Evolutionary conservation across 306 rosid genomes (phyloP).

Genomic region (Calophaca sinica): DNA sequence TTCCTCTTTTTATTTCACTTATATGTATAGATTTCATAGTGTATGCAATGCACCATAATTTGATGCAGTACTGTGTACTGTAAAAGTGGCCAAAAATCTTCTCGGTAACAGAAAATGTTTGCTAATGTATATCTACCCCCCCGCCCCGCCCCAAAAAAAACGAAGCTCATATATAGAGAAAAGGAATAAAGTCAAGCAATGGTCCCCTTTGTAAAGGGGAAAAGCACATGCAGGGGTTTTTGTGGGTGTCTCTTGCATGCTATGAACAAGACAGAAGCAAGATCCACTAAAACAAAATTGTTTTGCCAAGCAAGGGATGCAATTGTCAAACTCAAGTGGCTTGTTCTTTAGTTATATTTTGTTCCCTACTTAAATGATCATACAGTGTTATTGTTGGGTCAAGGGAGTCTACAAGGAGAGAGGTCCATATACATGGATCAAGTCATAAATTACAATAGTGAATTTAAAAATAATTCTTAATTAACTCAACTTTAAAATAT

Average conservation of each 20-base stretch:
- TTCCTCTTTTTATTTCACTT: conserved; percentile 12
- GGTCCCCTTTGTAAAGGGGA: conserved; percentile 36
- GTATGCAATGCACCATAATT: neutral
- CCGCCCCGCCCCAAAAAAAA: neutral
- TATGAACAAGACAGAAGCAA: conserved; percentile 45
- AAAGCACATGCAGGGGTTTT: conserved; percentile 46
- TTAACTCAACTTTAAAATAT: too few species aligned
- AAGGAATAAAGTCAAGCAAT: conserved; percentile 45
- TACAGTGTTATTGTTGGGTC: neutral
- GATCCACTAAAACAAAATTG: conserved; percentile 43
- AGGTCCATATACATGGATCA: too few species aligned
- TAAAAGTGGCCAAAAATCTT: conserved; percentile 1
- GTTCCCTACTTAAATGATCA: neutral
- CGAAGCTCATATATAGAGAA: conserved; percentile 36
- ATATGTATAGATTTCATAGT: neutral
- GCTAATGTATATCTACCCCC: neutral
- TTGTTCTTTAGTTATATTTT: conserved; percentile 17
- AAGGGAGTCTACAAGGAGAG: neutral
- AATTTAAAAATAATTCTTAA: too few species aligned
- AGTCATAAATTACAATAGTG: too few species aligned
- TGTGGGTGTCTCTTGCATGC: conserved; percentile 48
- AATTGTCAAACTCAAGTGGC: conserved; percentile 17
- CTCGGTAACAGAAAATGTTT: neutral
- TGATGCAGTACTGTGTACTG: neutral
- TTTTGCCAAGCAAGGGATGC: conserved; percentile 30